These are phyloP conservation scores for Nakaseomyces sp. DNA, from an alignment of 1,139 yeast species.

Conservation along the genomic window DNA sequence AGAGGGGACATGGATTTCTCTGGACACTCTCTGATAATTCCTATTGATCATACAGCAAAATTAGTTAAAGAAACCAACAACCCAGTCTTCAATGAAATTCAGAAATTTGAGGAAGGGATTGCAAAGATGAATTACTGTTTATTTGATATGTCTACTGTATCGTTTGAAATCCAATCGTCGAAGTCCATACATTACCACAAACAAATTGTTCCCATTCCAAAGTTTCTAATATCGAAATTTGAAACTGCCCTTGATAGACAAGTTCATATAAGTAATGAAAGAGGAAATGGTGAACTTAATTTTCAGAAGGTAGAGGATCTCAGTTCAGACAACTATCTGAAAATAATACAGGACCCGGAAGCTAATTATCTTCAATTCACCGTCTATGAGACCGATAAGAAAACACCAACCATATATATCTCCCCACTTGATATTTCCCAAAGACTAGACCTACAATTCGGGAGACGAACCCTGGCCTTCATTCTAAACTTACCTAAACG, in stretches of 20 bases:
- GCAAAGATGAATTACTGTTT: constrained; percentile 40
- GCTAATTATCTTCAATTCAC: constrained; percentile 33
- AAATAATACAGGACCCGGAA: constrained; percentile 34
- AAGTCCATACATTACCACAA: constrained; percentile 57
- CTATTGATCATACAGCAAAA: constrained; percentile 63
- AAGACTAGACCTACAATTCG: constrained; percentile 62
- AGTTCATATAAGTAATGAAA: constrained; percentile 41
- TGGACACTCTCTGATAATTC: constrained; percentile 80
- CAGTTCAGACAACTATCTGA: constrained; percentile 17
- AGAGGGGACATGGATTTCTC: constrained; percentile 43
- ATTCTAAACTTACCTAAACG: constrained; percentile 52
- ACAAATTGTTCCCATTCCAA: constrained; percentile 55
- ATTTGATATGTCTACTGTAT: constrained; percentile 39
- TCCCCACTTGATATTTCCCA: constrained; percentile 28
- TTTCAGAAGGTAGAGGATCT: constrained; percentile 32
- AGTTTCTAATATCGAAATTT: constrained; percentile 35
- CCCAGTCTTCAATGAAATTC: constrained; percentile 36
- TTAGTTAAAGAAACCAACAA: constrained; percentile 24
- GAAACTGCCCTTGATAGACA: constrained; percentile 35
- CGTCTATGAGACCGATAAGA: constrained; percentile 30
- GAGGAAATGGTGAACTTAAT: constrained; percentile 37
- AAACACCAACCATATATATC: constrained; percentile 27
- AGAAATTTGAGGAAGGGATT: constrained; percentile 38
- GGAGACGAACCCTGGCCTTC: constrained; percentile 63
- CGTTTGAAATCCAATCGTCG: constrained; percentile 52